Evolutionary conservation across 176 grass and related monocot genomes (phyloP), one percentile per base, ranked within the genome.

Genomic region (Dactylis glomerata): DNA sequence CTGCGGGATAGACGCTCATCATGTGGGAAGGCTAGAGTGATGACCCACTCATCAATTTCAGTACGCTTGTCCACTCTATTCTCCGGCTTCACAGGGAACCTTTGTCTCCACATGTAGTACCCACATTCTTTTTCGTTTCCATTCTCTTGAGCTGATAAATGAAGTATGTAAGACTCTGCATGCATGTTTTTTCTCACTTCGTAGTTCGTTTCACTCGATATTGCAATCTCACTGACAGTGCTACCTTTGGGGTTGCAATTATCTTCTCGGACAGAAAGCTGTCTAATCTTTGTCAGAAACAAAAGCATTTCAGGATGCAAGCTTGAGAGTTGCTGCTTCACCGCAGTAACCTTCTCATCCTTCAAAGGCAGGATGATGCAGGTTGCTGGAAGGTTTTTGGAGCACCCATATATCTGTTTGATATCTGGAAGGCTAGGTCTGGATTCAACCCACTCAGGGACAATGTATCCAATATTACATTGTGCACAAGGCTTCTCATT

Each of bases 61-160:
- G 40, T 17, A 26, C 94, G 86, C n/a, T 91, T 93, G 12, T 88
- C 90, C 40, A 90, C 91, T 80, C 55, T 82, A 2, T 83, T 87
- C 81, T 93, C 94, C 24, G 65, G 54, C 26, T 86, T 89, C 4
- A 97, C 84, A 10, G 82, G 79, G 69, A 97, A 96, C 63, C 84
- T 97, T 65, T 97, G 94, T 86, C 87, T 93, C 94, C 91, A 93
- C 87, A 93, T 91, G 67, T 91, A 91, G 34, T 97, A 97, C 28
- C 68, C 73, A 17, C 94, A 96, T 26, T 96, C 84, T 68, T 83
- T 86, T 31, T 86, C 91, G 26, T 81, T 54, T 0, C 45, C 81
- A 24, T 26, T 73, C 66, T 89, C 84, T 69, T 88, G 57, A 77
- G 91, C 87, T 34, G 81, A 83, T 51, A 96, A 81, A 72, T 84